Base-by-base conservation (phyloP, 805 yeast species). In the Kodamaea lidongshanica region DNA sequence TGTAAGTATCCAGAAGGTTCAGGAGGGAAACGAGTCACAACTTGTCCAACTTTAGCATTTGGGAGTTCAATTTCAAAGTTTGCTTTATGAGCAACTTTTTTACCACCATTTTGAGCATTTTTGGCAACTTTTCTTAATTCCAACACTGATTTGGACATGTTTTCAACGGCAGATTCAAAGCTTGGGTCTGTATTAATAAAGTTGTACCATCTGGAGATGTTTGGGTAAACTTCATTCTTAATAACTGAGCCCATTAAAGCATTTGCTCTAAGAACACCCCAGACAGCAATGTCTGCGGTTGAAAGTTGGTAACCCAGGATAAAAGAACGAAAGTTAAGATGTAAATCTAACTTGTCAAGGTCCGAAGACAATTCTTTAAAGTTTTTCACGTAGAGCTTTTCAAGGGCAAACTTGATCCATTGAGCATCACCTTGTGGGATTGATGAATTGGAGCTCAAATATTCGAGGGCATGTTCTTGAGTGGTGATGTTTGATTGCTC, bases 1-100 rank as follows among this genome's bases (percentile, higher is more conserved):
- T 92, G 99, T 62, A 92, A 73, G 62, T 88, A 92, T 65, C 99
- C 99, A 65, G 95, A 84, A 38, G 99, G 99, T 68, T 92, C 99
- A 42, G 99, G 99, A 30, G 95, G 98, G 77, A 92, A 92, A 66
- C 99, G 82, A 32, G 98, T 94, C 32, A 94, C 97, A 35, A 92
- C 99, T 61, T 88, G 68, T 42, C 99, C 99, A 35, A 81, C 77
- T 50, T 73, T 77, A 36, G 99, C 99, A 55, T 78, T 94, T 37
- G 82, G 83, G 44, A 92, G 74, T 50, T 85, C 92, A 50, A 92
- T 92, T 56, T 88, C 96, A 46, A 82, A 92, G 59, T 82, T 88
- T 40, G 98, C 97, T 66, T 86, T 85, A 70, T 86, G 94, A 31
- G 78, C 67, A 60, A 85, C 92, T 63, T 86, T 87, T 65, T 80